A percentile compares a stretch with the other conserved stretches of the same genome.
These are phyloP conservation scores for Craspedostauros australis DNA, from an alignment of 108 stramenopile genomes.

Conservation along the genomic window DNA sequence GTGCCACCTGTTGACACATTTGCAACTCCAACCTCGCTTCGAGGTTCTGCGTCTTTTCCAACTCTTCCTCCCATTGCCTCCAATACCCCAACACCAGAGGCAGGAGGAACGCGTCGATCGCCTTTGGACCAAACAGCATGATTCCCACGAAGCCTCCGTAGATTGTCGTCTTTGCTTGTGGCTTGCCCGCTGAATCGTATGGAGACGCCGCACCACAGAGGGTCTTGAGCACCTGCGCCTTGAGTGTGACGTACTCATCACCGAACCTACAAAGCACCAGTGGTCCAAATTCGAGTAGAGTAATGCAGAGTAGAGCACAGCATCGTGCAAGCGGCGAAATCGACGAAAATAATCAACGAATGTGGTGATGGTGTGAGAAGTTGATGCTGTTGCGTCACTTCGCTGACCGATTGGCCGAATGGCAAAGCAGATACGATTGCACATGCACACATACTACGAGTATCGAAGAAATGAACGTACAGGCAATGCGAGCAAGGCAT, in stretches of 20 bases:
- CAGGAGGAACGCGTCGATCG: slow-evolving; percentile 75
- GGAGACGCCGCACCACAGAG: slow-evolving; percentile 31
- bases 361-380: too few relatives aligned
- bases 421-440: too few relatives aligned
- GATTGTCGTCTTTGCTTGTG: slow-evolving; percentile 38
- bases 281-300: not conserved
- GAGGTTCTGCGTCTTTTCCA: slow-evolving; percentile 16
- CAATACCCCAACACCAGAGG: slow-evolving; percentile 60
- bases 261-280: slow-evolving; percentile 53
- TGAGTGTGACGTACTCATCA: slow-evolving; percentile 67
- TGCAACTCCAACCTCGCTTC: slow-evolving; percentile 42
- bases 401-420: too few relatives aligned
- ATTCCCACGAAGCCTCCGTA: slow-evolving; percentile 81
- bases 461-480: too few relatives aligned
- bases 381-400: too few relatives aligned
- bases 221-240: slow-evolving; percentile 57
- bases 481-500: too few relatives aligned
- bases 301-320: too few relatives aligned
- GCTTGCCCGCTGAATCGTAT: slow-evolving; percentile 29
- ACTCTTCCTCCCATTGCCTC: slow-evolving; percentile 47
- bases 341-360: too few relatives aligned
- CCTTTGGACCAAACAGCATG: slow-evolving; percentile 67
- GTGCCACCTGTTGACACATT: slow-evolving; percentile 65
- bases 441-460: too few relatives aligned
- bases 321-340: too few relatives aligned